Evolutionary conservation across 2,329 filamentous ascomycete genomes (phyloP).

Genomic region (Esteya vermicola): DNA sequence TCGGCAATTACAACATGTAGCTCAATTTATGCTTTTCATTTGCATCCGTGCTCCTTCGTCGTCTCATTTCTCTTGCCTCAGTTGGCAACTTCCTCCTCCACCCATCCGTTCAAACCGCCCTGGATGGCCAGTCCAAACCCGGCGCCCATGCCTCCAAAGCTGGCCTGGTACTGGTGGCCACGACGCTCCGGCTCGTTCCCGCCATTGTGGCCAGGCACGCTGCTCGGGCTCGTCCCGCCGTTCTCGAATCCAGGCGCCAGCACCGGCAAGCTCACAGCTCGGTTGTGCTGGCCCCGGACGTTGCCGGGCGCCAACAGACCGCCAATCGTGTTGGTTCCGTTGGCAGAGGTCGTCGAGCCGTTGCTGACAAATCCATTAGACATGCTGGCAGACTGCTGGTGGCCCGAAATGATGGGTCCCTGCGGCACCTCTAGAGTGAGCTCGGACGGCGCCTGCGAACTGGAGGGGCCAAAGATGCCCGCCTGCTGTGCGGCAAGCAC

Average conservation of each 20-base stretch:
- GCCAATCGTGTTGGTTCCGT: slow-evolving; percentile 55
- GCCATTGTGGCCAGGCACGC: slow-evolving; percentile 28
- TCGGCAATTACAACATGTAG: too few relatives aligned
- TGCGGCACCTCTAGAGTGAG: slow-evolving; percentile 45
- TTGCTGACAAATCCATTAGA: slow-evolving; percentile 47
- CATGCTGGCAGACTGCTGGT: slow-evolving; percentile 52
- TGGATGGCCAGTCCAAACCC: slow-evolving; percentile 48
- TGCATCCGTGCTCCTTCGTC: too few relatives aligned
- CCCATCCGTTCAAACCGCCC: slow-evolving; percentile 51
- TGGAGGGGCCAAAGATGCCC: slow-evolving; percentile 63
- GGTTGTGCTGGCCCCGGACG: slow-evolving; percentile 48
- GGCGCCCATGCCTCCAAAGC: slow-evolving; percentile 43
- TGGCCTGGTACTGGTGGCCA: slow-evolving; percentile 52
- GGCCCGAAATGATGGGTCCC: slow-evolving; percentile 40
- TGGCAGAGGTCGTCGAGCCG: slow-evolving; percentile 23
- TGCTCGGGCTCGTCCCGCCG: slow-evolving; percentile 36
- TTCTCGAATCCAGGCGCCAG: slow-evolving; percentile 51
- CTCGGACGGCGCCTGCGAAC: slow-evolving; percentile 43
- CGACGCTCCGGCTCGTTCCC: slow-evolving; percentile 38
- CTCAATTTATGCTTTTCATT: too few relatives aligned
- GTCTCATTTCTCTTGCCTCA: too few relatives aligned
- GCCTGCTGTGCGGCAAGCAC: slow-evolving; percentile 63
- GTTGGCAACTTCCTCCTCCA: slow-evolving; percentile 43
- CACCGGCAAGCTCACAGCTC: slow-evolving; percentile 77
- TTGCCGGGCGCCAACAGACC: slow-evolving; percentile 63